A percentile compares a stretch with the other conserved stretches of the same genome.
These are phyloP conservation scores for Dentipellis sp. DNA, from an alignment of 768 basidiomycete species.

Conservation along the genomic window DNA sequence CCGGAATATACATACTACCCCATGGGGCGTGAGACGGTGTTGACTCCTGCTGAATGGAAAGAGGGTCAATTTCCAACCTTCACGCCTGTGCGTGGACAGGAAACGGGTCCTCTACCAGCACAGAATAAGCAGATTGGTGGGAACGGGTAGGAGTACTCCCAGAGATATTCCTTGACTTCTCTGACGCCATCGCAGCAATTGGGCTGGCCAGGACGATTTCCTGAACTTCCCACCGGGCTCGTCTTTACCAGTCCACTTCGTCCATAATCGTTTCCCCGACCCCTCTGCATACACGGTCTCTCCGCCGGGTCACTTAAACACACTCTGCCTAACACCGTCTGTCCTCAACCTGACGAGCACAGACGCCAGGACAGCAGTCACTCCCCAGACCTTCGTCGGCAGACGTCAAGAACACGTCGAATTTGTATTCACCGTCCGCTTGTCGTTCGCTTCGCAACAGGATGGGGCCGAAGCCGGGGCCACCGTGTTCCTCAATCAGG, in stretches of 20 bases:
- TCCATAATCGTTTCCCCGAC: constrained; percentile 23
- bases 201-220: constrained; percentile 7
- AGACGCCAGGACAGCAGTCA: constrained; percentile 14
- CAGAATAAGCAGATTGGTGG: background rate
- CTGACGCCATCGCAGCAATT: background rate
- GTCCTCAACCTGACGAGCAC: constrained; percentile 22
- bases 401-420: constrained; percentile 23
- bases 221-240: constrained; percentile 17
- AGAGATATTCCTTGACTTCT: background rate
- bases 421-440: constrained; percentile 18
- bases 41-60: constrained; percentile 24
- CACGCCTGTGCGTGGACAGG: constrained; percentile 7
- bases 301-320: constrained; percentile 17
- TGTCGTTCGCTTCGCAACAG: constrained; percentile 17
- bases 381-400: constrained; percentile 21
- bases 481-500: constrained; percentile 22
- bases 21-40: constrained; percentile 29
- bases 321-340: constrained; percentile 17
- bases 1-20: constrained; percentile 1
- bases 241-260: constrained; percentile 19
- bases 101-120: constrained; percentile 1
- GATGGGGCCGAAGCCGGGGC: constrained; percentile 20
- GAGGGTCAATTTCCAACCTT: constrained; percentile 19
- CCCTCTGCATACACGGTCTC: constrained; percentile 13
- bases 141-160: background rate